phyloP scores from a whole-genome alignment of 768 basidiomycete genomes.

The Kwoniella dendrophila region DNA sequence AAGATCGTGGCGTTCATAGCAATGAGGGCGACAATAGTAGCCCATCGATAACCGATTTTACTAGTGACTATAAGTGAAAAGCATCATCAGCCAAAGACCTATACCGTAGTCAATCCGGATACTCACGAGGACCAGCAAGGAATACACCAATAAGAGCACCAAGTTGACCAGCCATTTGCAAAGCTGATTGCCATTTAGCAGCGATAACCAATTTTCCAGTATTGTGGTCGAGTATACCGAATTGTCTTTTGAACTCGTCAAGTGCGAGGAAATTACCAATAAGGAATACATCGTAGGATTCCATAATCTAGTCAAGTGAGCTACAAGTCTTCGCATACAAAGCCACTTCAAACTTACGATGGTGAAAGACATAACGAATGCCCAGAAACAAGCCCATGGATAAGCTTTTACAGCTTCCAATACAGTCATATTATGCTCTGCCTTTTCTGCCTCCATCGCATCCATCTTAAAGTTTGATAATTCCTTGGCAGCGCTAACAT shows the following conservation, averaged over 20 bases:
- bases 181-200: conserved; percentile 46
- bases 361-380: conserved; percentile 45
- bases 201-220: conserved; percentile 19
- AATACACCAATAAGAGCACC: conserved; percentile 50
- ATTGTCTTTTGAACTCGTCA: conserved; percentile 30
- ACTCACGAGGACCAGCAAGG: conserved; percentile 41
- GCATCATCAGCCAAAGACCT: too few relatives aligned
- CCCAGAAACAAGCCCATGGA: conserved; percentile 51
- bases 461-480: too few relatives aligned
- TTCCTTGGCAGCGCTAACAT: neutral
- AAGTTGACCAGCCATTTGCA: conserved; percentile 36
- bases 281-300: conserved; percentile 40
- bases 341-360: conserved; percentile 27
- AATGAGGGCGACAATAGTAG: conserved; percentile 38
- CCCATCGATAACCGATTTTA: conserved; percentile 44
- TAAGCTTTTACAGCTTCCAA: conserved; percentile 44
- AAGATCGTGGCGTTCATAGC: conserved; percentile 44
- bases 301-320: conserved; percentile 29
- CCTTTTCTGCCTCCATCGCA: conserved; percentile 43
- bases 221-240: conserved; percentile 24
- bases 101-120: too few relatives aligned
- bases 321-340: neutral
- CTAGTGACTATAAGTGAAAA: conserved; percentile 24
- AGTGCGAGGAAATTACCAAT: conserved; percentile 44
- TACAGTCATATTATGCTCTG: conserved; percentile 44